These are phyloP conservation scores for Aspergillus aculeatinus DNA, from an alignment of 2,329 filamentous ascomycete species.

Conservation along the genomic window DNA sequence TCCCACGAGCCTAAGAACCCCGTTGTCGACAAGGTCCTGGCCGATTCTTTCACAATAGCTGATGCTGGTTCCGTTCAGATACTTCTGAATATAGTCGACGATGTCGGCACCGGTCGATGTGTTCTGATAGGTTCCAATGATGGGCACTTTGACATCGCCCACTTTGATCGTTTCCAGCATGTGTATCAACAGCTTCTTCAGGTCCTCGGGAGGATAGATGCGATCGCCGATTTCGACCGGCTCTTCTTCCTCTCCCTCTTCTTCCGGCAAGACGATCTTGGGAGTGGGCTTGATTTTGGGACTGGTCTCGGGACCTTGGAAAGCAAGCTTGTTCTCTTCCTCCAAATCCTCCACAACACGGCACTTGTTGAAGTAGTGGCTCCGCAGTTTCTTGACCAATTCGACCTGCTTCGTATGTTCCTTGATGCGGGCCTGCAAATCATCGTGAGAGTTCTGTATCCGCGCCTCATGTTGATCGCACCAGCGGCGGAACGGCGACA, in stretches of 20 bases:
- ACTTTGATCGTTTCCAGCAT: constrained; percentile 85
- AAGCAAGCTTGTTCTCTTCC: constrained; percentile 97
- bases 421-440: constrained; percentile 87
- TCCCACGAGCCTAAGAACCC: constrained; percentile 85
- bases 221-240: constrained; percentile 88
- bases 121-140: constrained; percentile 91
- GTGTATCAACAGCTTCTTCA: constrained; percentile 85
- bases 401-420: constrained; percentile 90
- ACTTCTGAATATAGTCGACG: constrained; percentile 88
- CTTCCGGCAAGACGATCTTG: constrained; percentile 82
- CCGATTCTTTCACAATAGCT: constrained; percentile 93
- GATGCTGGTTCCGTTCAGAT: constrained; percentile 79
- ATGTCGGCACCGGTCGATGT: constrained; percentile 90
- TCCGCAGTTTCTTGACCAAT: constrained; percentile 84
- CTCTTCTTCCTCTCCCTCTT: constrained; percentile 71
- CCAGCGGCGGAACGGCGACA: constrained; percentile 92
- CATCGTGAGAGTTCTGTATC: constrained; percentile 91
- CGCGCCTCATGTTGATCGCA: constrained; percentile 91
- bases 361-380: constrained; percentile 98
- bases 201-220: constrained; percentile 76
- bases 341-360: constrained; percentile 92
- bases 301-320: constrained; percentile 77
- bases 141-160: constrained; percentile 90
- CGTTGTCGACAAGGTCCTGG: constrained; percentile 82
- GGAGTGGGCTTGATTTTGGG: constrained; percentile 57